Conservation (phyloP, 1,139 yeast genomes). For the Taiozyma sp. region DNA sequence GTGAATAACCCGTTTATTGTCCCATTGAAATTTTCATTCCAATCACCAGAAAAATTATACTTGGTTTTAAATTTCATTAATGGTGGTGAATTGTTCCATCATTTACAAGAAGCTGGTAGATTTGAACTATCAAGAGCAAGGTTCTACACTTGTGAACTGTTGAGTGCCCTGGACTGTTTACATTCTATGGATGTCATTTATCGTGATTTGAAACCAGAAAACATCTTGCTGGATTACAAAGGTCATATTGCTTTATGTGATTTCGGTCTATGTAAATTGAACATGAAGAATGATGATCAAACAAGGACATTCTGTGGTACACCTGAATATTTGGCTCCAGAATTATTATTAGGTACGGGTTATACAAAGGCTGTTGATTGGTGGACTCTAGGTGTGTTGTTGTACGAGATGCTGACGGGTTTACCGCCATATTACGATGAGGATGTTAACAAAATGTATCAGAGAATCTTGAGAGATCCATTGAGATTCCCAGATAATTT, state of each 20-base stretch:
- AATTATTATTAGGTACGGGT: constrained; percentile 84
- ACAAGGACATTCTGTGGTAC: constrained; percentile 97
- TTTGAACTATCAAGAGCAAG: constrained; percentile 87
- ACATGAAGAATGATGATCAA: constrained; percentile 84
- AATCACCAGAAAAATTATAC: constrained; percentile 90
- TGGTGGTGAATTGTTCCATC: constrained; percentile 97
- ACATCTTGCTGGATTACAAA: constrained; percentile 86
- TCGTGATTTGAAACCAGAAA: constrained; percentile 94
- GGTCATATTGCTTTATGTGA: constrained; percentile 98
- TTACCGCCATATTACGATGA: constrained; percentile 96
- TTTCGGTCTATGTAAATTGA: constrained; percentile 91
- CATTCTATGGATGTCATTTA: constrained; percentile 91
- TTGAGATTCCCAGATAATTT: constrained; percentile 84
- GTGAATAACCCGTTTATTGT: constrained; percentile 96
- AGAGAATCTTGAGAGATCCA: constrained; percentile 86
- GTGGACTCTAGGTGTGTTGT: constrained; percentile 94
- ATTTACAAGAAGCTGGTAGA: constrained; percentile 85
- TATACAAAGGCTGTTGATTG: constrained; percentile 95
- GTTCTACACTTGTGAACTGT: constrained; percentile 89
- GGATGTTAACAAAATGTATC: constrained; percentile 91
- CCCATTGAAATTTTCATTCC: constrained; percentile 95
- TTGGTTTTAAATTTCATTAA: constrained; percentile 88
- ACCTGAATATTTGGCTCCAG: constrained; percentile 96
- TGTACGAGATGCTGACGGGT: constrained; percentile 96
- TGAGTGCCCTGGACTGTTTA: constrained; percentile 87